Percentiles rank a stretch among this genome's conserved stretches.
These are phyloP conservation scores for Naganishia randhawae DNA, from an alignment of 768 basidiomycete species.

Conservation along the genomic window DNA sequence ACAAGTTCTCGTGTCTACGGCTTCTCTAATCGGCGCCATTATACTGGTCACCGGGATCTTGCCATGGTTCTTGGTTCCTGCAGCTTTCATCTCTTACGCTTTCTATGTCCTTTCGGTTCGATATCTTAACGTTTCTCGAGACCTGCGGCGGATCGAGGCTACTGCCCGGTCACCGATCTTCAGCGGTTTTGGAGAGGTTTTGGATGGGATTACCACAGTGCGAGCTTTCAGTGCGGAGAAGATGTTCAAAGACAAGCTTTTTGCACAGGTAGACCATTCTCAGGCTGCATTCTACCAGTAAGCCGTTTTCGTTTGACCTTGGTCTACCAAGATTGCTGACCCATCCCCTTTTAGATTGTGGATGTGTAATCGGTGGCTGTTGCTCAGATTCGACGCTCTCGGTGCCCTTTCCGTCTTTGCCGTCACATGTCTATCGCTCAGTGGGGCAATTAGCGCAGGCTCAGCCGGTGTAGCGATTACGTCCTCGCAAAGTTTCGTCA, in stretches of 20 bases:
- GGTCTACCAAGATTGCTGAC: background rate
- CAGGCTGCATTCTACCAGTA: constrained; percentile 68
- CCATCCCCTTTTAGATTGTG: constrained; percentile 58
- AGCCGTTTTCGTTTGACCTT: constrained; percentile 54
- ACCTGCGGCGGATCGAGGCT: constrained; percentile 84
- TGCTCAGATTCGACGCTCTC: constrained; percentile 75
- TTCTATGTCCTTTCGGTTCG: constrained; percentile 65
- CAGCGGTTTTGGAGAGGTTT: constrained; percentile 51
- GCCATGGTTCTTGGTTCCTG: constrained; percentile 77
- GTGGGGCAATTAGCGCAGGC: constrained; percentile 54
- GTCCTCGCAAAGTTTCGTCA: constrained; percentile 64
- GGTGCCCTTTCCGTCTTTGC: constrained; percentile 62
- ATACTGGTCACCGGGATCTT: constrained; percentile 58
- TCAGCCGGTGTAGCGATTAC: constrained; percentile 64
- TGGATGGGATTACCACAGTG: constrained; percentile 88
- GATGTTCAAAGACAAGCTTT: constrained; percentile 65
- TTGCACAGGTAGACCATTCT: constrained; percentile 56
- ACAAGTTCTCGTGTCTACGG: constrained; percentile 66
- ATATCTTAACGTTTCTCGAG: constrained; percentile 65
- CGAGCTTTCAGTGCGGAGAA: constrained; percentile 81
- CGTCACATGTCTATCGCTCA: constrained; percentile 72
- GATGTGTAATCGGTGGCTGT: constrained; percentile 85
- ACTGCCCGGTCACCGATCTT: constrained; percentile 65
- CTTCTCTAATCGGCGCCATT: constrained; percentile 71
- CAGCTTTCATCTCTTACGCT: constrained; percentile 65